Evolutionary conservation across 345 rosid genomes (phyloP), one percentile per base, ranked within the genome.

Genomic region (Linum lewisii): DNA sequence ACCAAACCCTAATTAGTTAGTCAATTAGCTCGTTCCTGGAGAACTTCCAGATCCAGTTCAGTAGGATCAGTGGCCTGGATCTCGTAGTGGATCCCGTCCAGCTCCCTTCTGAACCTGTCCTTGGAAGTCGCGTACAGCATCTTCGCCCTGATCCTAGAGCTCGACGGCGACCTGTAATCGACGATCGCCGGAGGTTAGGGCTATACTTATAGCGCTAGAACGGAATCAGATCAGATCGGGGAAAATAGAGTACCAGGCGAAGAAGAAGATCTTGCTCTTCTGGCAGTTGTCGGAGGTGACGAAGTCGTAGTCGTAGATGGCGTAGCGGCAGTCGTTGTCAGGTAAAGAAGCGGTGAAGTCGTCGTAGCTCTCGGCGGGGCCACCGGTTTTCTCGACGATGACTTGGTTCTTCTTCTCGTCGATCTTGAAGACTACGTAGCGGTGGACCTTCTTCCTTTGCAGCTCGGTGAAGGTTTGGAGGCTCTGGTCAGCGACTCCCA

Each of bases 181-280:
- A 5, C 34, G 34, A 29, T 29, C 34, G 7, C 34, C 5, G 5
- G 6, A 6, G 32, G 2, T 26, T 26, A 26, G 32, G 32, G n/a
- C n/a, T n/a, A 26, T 2, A 26, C 34, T 29, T 29, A 8, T 8
- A 4, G 34, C 34, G 34, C 7, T 4, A 29, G 7, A 29, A 4
- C 4, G 34, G 7, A 29, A 29, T 29, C 34, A 29, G 34, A 29
- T 29, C 34, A 29, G 34, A 29, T 29, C 34, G 34, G 2, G 34
- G 53, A 63, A 4, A 34, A 63, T 54, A 66, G 19, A 78, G 49
- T 70, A 86, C 90, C 95, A 86, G 51, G 95, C 84, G 49, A 84
- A 69, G 75, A 84, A 86, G 81, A 86, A 86, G 65, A 86, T 86
- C 68, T 86, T 84, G 83, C 90, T 84, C 77, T 84, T 87, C 59